Evolutionary conservation across 495 filamentous ascomycete species (phyloP).

Genomic region (Hyphodiscus hymeniophilus): DNA sequence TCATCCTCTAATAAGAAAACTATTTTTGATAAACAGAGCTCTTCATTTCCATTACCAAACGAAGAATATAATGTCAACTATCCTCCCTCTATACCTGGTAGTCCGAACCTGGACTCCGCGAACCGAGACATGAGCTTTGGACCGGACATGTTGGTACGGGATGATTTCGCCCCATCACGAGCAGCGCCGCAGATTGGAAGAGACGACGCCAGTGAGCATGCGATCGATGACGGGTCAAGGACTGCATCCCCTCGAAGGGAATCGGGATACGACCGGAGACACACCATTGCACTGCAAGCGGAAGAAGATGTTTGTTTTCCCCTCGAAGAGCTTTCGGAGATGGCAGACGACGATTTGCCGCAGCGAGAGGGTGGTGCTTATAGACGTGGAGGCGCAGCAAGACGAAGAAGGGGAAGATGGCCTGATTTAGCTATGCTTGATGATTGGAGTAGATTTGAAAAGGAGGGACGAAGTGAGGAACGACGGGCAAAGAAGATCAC

Average conservation of each 20-base stretch:
- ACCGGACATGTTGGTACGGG: conserved; percentile 66
- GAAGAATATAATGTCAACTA: conserved; percentile 82
- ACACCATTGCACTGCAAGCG: conserved; percentile 44
- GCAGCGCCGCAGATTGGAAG: conserved; percentile 37
- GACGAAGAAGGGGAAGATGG: conserved; percentile 48
- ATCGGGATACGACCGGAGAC: conserved; percentile 33
- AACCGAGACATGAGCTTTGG: conserved; percentile 56
- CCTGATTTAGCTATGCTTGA: conserved; percentile 64
- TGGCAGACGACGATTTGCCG: conserved; percentile 65
- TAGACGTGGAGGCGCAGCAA: conserved; percentile 30
- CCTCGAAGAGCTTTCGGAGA: conserved; percentile 63
- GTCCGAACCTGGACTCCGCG: conserved; percentile 49
- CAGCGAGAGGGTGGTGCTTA: conserved; percentile 24
- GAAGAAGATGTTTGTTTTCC: conserved; percentile 95
- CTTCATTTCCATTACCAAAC: conserved; percentile 26
- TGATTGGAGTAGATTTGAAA: conserved; percentile 87
- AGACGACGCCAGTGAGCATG: conserved; percentile 26
- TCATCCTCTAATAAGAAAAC: conserved; percentile 27
- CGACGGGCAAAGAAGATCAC: conserved; percentile 86
- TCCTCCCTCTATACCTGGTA: conserved; percentile 84
- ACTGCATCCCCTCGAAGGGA: conserved; percentile 19
- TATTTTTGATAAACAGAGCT: conserved; percentile 19
- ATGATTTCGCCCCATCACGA: conserved; percentile 38
- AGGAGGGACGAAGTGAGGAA: conserved; percentile 79
- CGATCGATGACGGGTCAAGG: conserved; percentile 35